Percentiles rank a stretch among this genome's conserved stretches.
Evolutionary conservation across 2,329 filamentous ascomycete genomes (phyloP).

Genomic region (Aaosphaeria arxii): DNA sequence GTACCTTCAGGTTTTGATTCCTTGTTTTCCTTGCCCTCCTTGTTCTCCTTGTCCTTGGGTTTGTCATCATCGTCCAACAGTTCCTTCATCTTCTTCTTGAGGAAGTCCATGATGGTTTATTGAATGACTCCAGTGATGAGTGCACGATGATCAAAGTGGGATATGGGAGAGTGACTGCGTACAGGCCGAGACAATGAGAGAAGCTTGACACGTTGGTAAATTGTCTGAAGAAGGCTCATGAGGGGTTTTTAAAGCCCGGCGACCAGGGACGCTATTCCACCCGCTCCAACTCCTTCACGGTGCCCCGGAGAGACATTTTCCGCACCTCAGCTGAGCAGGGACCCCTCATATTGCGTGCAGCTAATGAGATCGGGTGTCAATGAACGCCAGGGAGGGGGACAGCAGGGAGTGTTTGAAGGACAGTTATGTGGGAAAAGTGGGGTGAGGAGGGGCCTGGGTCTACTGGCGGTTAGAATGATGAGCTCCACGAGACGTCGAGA

Average conservation of each 20-base stretch:
- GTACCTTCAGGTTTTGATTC: conserved; percentile 6
- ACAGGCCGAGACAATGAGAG: neutral
- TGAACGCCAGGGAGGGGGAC: conserved; percentile 5
- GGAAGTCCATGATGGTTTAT: conserved; percentile 39
- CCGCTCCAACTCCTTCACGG: neutral
- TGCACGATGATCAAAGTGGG: neutral
- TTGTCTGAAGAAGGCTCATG: conserved; percentile 6
- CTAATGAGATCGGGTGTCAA: conserved; percentile 14
- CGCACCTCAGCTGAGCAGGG: conserved; percentile 9
- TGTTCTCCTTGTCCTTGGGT: conserved; percentile 16
- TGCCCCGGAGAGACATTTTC: conserved; percentile 2
- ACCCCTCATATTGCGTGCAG: conserved; percentile 10
- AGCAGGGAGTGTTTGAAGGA: conserved; percentile 1
- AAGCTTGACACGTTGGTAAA: conserved; percentile 4
- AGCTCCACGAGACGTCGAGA: conserved; percentile 12
- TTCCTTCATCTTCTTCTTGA: conserved; percentile 47
- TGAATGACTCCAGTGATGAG: neutral
- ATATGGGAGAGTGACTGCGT: neutral
- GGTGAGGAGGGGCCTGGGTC: conserved; percentile 14
- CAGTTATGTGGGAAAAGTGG: conserved; percentile 21
- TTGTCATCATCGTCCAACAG: conserved; percentile 39
- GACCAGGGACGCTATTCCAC: conserved; percentile 1
- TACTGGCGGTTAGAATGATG: conserved; percentile 17
- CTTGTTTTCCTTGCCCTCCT: conserved; percentile 20
- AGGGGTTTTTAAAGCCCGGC: conserved; percentile 13